Percentiles rank a stretch among this genome's conserved stretches.
Evolutionary conservation across 768 basidiomycete species (phyloP).

Genomic region (Suillus hirtellus): DNA sequence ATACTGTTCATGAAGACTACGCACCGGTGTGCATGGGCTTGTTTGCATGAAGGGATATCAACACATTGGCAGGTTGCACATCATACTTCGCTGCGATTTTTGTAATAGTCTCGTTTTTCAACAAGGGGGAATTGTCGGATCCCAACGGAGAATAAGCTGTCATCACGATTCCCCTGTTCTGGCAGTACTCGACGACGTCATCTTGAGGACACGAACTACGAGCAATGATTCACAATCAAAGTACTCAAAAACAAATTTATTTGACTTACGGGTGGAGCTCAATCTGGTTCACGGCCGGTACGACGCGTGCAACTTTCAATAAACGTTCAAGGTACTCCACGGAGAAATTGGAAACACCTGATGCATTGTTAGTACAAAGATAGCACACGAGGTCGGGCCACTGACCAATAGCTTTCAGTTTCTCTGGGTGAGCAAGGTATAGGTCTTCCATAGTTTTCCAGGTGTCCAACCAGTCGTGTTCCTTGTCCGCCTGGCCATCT

Average conservation of each 20-base stretch:
- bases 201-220: constrained; percentile 63
- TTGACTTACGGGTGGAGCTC: constrained; percentile 66
- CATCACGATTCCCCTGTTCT: constrained; percentile 61
- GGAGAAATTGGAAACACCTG: constrained; percentile 72
- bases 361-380: constrained; percentile 5
- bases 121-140: constrained; percentile 66
- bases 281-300: constrained; percentile 81
- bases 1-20: constrained; percentile 12
- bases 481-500: constrained; percentile 54
- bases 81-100: constrained; percentile 63
- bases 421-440: constrained; percentile 62
- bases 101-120: constrained; percentile 57
- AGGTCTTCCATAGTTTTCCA: constrained; percentile 79
- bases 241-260: neutral
- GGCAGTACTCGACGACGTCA: constrained; percentile 63
- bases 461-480: constrained; percentile 67
- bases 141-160: constrained; percentile 84
- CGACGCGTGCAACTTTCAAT: constrained; percentile 50
- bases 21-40: constrained; percentile 53
- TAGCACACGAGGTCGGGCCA: neutral
- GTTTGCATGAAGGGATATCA: constrained; percentile 76
- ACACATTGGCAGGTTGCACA: constrained; percentile 62
- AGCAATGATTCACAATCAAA: constrained; percentile 3
- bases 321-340: constrained; percentile 63
- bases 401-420: constrained; percentile 75